A percentile compares a stretch with the other conserved stretches of the same genome.
phyloP scores from a whole-genome alignment of 1,284 basidiomycete genomes.

The Microbotryomycetes sp. region DNA sequence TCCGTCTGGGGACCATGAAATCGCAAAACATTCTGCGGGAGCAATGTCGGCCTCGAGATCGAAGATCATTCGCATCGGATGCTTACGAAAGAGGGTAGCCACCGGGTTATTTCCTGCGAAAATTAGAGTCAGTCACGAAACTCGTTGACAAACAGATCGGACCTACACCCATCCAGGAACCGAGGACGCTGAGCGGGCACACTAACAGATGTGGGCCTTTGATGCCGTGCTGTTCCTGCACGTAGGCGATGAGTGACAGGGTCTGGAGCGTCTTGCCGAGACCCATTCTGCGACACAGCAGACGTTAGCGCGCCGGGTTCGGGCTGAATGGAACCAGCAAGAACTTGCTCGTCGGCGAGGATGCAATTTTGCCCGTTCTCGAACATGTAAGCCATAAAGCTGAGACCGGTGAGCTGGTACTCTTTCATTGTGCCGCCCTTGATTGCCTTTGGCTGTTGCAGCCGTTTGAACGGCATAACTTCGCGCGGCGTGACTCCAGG shows the following conservation, averaged over 20 bases:
- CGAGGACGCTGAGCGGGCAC: slow-evolving; percentile 56
- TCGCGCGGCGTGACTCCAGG: background rate
- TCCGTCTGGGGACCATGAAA: slow-evolving; percentile 51
- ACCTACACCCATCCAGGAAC: slow-evolving; percentile 28
- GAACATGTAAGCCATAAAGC: slow-evolving; percentile 13
- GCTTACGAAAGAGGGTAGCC: slow-evolving; percentile 49
- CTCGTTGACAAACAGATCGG: background rate
- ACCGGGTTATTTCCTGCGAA: slow-evolving; percentile 44
- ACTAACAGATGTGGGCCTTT: slow-evolving; percentile 53
- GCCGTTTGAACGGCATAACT: background rate
- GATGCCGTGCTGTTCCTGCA: slow-evolving; percentile 46
- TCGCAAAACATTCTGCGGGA: slow-evolving; percentile 41
- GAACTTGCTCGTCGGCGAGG: slow-evolving; percentile 20
- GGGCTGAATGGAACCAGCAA: background rate
- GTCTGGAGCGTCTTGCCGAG: slow-evolving; percentile 61
- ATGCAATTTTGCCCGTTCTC: slow-evolving; percentile 14
- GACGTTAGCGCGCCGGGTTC: background rate
- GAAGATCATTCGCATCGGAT: too few relatives aligned
- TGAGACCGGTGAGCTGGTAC: slow-evolving; percentile 20
- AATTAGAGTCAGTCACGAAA: background rate
- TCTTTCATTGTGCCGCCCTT: slow-evolving; percentile 11
- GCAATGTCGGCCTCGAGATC: too few relatives aligned
- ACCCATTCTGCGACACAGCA: slow-evolving; percentile 45
- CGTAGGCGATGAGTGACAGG: slow-evolving; percentile 53
- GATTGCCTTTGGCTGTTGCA: slow-evolving; percentile 9